Percentiles rank a stretch among this genome's conserved stretches.
phyloP scores from a whole-genome alignment of 495 filamentous ascomycete genomes.

The Cairneyella variabilis region DNA sequence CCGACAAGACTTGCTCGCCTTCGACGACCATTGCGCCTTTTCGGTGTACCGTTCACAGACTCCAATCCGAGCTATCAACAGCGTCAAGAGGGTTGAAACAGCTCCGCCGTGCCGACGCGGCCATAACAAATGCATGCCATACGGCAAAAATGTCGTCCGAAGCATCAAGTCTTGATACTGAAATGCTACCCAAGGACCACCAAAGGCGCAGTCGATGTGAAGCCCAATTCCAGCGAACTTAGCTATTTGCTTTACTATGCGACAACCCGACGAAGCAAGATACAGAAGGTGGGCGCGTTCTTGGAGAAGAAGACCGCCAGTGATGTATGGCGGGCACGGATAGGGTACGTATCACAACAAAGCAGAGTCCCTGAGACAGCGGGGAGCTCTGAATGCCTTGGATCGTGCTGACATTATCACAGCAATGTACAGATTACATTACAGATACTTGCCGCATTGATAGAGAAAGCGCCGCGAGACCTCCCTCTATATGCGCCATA shows the following conservation, averaged over 20 bases:
- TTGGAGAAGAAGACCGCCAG: constrained; percentile 84
- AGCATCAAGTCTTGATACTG: constrained; percentile 87
- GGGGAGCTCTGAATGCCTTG: background rate
- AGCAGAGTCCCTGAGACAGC: background rate
- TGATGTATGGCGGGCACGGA: constrained; percentile 77
- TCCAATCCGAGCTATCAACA: background rate
- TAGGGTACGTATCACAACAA: constrained; percentile 66
- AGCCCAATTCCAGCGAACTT: constrained; percentile 89
- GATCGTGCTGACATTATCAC: constrained; percentile 4
- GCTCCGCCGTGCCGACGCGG: constrained; percentile 2
- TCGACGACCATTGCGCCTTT: background rate
- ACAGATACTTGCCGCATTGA: constrained; percentile 79
- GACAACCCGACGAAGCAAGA: constrained; percentile 85
- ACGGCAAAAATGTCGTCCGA: constrained; percentile 66
- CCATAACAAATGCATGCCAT: constrained; percentile 47
- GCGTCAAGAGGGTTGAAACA: background rate
- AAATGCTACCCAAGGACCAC: constrained; percentile 91
- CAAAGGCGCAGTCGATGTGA: constrained; percentile 84
- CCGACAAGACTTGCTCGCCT: background rate
- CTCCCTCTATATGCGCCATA: constrained; percentile 80
- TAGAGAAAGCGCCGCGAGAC: constrained; percentile 87
- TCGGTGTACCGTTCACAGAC: background rate
- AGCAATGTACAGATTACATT: constrained; percentile 93
- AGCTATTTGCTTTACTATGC: constrained; percentile 95
- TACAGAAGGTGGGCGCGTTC: constrained; percentile 89